These are phyloP conservation scores for Neurospora tetraspora DNA, from an alignment of 495 filamentous ascomycete genomes.

Conservation along the genomic window DNA sequence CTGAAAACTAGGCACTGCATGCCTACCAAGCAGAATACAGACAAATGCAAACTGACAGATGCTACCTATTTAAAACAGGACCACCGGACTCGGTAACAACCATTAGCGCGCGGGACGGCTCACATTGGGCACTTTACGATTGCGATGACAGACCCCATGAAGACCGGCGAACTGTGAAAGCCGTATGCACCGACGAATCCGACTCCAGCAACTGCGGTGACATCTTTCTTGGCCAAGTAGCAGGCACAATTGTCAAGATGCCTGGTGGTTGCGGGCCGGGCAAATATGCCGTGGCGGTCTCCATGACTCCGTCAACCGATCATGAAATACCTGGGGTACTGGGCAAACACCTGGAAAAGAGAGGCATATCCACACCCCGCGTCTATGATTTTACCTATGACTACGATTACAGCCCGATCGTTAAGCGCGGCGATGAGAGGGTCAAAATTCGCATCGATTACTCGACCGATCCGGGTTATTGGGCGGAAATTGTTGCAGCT, in stretches of 20 bases:
- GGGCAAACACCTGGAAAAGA: conserved; percentile 4
- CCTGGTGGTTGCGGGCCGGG: conserved; percentile 25
- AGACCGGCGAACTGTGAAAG: conserved; percentile 15
- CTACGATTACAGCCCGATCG: conserved; percentile 8
- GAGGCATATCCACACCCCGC: not conserved
- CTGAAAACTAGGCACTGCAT: too few relatives aligned
- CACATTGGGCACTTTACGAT: conserved; percentile 19
- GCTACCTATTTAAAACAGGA: not conserved
- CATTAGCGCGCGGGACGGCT: conserved; percentile 23
- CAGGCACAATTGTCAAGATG: conserved; percentile 28
- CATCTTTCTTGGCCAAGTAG: conserved; percentile 20
- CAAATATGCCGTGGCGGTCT: conserved; percentile 27
- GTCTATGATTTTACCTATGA: conserved; percentile 15
- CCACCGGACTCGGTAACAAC: conserved; percentile 18
- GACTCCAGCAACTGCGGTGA: conserved; percentile 21
- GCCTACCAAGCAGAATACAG: too few relatives aligned
- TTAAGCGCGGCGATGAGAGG: not conserved
- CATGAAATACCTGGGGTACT: too few relatives aligned
- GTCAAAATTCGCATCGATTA: conserved; percentile 9
- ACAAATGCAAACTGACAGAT: too few relatives aligned
- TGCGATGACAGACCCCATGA: conserved; percentile 7
- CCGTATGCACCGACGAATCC: conserved; percentile 15
- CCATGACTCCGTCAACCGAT: not conserved
- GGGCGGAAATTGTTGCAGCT: too few relatives aligned
- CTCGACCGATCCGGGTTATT: not conserved